Percentiles rank a stretch among this genome's conserved stretches.
phyloP scores from a whole-genome alignment of 306 rosid species.

The Cercis canadensis region DNA sequence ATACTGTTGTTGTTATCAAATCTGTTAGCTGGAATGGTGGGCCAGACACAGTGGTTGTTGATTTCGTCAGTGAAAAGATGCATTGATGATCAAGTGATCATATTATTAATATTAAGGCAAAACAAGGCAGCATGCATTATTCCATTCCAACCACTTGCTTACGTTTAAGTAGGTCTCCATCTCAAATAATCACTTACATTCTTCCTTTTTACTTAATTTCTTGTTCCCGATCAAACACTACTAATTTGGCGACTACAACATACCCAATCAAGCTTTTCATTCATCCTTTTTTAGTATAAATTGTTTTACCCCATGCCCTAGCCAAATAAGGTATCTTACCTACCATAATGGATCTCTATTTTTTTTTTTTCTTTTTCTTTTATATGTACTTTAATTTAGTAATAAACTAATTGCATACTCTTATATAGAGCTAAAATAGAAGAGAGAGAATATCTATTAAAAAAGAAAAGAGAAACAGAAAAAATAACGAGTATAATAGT shows the following conservation, averaged over 20 bases:
- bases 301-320: slow-evolving; percentile 5
- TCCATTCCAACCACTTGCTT: slow-evolving; percentile 34
- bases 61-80: slow-evolving; percentile 27
- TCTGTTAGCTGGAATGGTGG: slow-evolving; percentile 26
- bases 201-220: neutral
- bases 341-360: no score
- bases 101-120: slow-evolving; percentile 24
- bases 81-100: no score
- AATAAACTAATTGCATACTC: no score
- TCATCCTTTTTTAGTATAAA: neutral
- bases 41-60: slow-evolving; percentile 30
- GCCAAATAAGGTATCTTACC: neutral
- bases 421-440: no score
- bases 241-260: neutral
- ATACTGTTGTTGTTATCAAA: slow-evolving; percentile 32
- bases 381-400: no score
- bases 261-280: neutral
- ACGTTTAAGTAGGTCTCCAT: slow-evolving; percentile 5
- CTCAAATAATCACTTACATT: neutral
- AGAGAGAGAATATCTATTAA: no score
- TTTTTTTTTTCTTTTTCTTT: no score
- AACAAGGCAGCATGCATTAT: slow-evolving; percentile 8
- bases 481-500: no score
- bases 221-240: neutral
- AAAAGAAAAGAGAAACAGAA: no score